Evolutionary conservation across 345 rosid species (phyloP), one percentile per base, ranked within the genome.

Genomic region (Populus pruinosa): DNA sequence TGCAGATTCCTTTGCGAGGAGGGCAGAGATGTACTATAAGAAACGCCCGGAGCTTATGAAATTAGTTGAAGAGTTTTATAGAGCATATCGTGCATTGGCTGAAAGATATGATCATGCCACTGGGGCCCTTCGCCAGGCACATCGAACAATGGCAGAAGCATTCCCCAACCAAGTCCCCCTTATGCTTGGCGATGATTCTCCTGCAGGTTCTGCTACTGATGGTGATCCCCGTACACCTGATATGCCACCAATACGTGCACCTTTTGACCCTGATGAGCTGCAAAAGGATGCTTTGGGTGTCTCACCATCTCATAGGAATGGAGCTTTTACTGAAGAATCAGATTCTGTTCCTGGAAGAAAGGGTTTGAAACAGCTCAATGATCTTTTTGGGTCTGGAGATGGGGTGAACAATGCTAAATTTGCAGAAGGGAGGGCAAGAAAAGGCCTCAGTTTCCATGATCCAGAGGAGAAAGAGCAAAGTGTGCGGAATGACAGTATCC

Each of bases 11-110:
- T 96, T 96, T 83, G 99, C 99, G 59, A 89, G 95, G 83, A 87
- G 98, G 85, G 99, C 99, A n/a, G 99, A 96, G 76, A 92, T 96
- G 99, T 96, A 96, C 77, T 96, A 94, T 74, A 94, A 91, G 87
- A 89, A 94, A 87, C 91, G 99, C 55, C 98, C 99, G 29, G 98
- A 96, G 84, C 93, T 96, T 74, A 90, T 91, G 98, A 92, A 96
- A 84, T 70, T 96, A 89, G 98, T 96, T 6, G 99, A 96, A 89
- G 99, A 96, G 85, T 94, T 96, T 80, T 96, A 94, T 80, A 87
- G 99, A 83, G 98, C 95, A 5, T 96, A 96, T 73, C 97, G 99
- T 82, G 97, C 97, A 38, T 86, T 96, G 83, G 98, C 99, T 76
- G 99, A 91, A 87, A 90, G 99, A 89, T 96, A 96, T 69, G 95